These are phyloP conservation scores for Pistacia vera DNA, from an alignment of 345 rosid genomes.

Conservation along the genomic window DNA sequence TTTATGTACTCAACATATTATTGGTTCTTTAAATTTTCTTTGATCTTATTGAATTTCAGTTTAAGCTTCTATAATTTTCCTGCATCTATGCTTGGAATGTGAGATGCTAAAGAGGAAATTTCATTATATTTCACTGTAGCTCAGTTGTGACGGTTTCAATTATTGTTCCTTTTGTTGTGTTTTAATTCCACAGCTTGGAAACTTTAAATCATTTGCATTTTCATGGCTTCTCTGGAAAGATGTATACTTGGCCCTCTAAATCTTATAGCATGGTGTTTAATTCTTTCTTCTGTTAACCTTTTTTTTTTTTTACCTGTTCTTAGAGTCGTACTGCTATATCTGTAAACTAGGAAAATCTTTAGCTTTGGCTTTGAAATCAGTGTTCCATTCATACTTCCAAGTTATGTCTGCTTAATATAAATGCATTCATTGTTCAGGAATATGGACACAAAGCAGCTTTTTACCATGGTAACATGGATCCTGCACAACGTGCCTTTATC, in stretches of 20 bases:
- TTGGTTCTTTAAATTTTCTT: not conserved
- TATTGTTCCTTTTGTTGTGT: not conserved
- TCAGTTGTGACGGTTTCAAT: not conserved
- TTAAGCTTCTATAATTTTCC: not conserved
- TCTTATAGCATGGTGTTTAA: not conserved
- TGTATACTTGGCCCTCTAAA: not conserved
- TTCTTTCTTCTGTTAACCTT: not conserved
- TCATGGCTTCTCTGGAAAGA: not conserved
- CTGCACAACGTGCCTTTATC: conserved; percentile 66
- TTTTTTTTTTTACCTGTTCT: not conserved
- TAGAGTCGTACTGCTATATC: not conserved
- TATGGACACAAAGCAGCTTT: conserved; percentile 95
- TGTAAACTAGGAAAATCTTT: not conserved
- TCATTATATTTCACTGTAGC: not conserved
- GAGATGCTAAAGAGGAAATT: not conserved
- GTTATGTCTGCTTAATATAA: conserved; percentile 16
- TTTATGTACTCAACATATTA: not conserved
- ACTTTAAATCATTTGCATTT: not conserved
- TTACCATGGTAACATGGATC: conserved; percentile 96
- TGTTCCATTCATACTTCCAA: not conserved
- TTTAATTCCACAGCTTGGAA: not conserved
- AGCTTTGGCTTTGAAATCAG: conserved; percentile 1
- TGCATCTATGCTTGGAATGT: not conserved
- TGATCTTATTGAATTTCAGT: not conserved
- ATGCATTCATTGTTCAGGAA: conserved; percentile 48